phyloP scores from a whole-genome alignment of 2,329 filamentous ascomycete species.

The Beauveria varroae region DNA sequence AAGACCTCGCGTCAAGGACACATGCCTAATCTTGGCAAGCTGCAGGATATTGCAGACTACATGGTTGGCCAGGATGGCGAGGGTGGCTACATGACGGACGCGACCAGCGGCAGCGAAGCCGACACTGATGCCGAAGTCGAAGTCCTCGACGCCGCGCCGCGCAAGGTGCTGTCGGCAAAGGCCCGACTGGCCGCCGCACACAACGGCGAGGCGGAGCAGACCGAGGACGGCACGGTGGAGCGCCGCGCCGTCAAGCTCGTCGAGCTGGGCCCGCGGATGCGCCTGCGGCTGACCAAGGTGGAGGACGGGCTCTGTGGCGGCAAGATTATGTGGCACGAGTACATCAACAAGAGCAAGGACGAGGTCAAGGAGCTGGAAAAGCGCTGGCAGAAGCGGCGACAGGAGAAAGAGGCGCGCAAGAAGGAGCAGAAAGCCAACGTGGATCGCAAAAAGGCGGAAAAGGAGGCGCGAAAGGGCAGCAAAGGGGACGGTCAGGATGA shows the following conservation, averaged over 20 bases:
- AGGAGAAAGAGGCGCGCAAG: constrained; percentile 75
- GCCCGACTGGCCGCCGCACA: constrained; percentile 33
- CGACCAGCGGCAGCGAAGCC: constrained; percentile 77
- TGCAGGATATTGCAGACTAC: constrained; percentile 92
- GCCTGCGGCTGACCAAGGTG: constrained; percentile 83
- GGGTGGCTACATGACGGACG: constrained; percentile 78
- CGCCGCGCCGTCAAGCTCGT: constrained; percentile 85
- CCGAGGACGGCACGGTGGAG: constrained; percentile 57
- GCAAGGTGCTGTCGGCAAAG: constrained; percentile 53
- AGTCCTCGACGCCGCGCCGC: constrained; percentile 57
- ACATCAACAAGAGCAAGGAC: constrained; percentile 72
- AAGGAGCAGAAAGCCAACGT: constrained; percentile 85
- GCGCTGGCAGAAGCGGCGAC: constrained; percentile 69
- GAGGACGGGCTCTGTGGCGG: constrained; percentile 88
- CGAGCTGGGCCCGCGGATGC: constrained; percentile 87
- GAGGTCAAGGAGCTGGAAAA: constrained; percentile 75
- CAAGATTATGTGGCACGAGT: constrained; percentile 96
- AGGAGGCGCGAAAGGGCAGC: constrained; percentile 31
- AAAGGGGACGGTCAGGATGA: constrained; percentile 26
- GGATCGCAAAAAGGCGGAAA: constrained; percentile 64
- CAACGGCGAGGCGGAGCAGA: constrained; percentile 33
- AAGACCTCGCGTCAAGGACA: constrained; percentile 56
- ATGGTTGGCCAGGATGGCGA: constrained; percentile 70
- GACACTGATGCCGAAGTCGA: constrained; percentile 97
- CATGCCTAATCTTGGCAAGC: constrained; percentile 80